Conservation (phyloP, 164 flowering plant species). For the Annona cherimola region DNA sequence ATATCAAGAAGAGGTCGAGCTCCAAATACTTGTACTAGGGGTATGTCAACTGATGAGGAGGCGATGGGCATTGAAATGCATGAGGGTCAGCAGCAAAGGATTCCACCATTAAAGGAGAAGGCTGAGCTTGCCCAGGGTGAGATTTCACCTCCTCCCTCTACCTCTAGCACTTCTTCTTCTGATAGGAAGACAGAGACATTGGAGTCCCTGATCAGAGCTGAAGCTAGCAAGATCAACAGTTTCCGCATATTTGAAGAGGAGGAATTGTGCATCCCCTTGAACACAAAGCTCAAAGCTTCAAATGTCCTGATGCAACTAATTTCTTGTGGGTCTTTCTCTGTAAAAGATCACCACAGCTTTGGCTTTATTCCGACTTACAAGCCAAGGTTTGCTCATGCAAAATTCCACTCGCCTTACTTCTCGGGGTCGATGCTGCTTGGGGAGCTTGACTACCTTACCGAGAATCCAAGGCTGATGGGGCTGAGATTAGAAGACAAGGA, state of each 20-base stretch:
- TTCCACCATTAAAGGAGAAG: constrained; percentile 32
- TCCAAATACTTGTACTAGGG: constrained; percentile 67
- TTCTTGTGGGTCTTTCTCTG: constrained; percentile 90
- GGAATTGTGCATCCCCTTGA: constrained; percentile 36
- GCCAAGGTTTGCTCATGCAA: constrained; percentile 57
- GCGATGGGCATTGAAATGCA: constrained; percentile 32
- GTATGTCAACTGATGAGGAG: constrained; percentile 84
- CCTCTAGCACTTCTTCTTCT: constrained; percentile 79
- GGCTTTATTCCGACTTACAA: constrained; percentile 72
- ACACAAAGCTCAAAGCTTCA: constrained; percentile 63
- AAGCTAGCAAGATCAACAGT: constrained; percentile 63
- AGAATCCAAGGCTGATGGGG: constrained; percentile 65
- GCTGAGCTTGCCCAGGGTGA: constrained; percentile 33
- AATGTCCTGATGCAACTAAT: constrained; percentile 82
- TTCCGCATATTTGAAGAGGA: constrained; percentile 72
- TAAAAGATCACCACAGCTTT: constrained; percentile 73
- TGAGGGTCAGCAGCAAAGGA: constrained; percentile 19
- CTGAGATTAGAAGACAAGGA: constrained; percentile 81
- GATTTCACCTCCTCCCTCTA: constrained; percentile 57
- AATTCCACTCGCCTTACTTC: constrained; percentile 68
- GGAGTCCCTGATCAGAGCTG: constrained; percentile 86
- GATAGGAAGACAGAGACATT: constrained; percentile 77
- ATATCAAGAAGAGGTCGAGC: constrained; percentile 22
- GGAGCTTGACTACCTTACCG: constrained; percentile 66
- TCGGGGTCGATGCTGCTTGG: constrained; percentile 68